These are phyloP conservation scores for Colletotrichum viniferum DNA, from an alignment of 2,329 filamentous ascomycete genomes.

Conservation along the genomic window DNA sequence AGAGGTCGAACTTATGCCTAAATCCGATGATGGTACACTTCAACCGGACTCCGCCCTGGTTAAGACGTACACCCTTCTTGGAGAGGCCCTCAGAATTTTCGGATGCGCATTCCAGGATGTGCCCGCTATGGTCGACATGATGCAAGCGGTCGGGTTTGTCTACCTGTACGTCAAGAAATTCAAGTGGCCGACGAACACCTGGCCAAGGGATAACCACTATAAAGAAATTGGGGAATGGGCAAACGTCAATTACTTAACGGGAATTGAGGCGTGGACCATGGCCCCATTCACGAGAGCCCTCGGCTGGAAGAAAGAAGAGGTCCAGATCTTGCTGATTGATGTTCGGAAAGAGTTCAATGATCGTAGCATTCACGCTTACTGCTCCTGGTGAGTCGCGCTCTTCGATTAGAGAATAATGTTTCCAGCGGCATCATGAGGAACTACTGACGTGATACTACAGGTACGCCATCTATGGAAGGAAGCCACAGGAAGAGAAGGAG, in stretches of 20 bases:
- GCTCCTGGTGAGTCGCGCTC: neutral
- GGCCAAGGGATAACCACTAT: neutral
- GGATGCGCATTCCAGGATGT: neutral
- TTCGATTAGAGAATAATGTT: neutral
- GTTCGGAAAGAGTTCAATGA: neutral
- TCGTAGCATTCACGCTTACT: neutral
- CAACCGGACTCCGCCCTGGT: neutral
- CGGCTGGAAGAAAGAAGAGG: neutral
- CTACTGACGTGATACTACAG: accelerated
- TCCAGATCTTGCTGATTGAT: neutral
- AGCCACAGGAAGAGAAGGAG: accelerated
- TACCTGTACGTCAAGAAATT: neutral
- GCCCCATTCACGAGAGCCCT: neutral
- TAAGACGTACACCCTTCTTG: neutral
- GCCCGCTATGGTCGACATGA: neutral
- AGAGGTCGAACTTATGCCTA: neutral
- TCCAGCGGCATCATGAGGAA: neutral
- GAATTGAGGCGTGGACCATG: neutral
- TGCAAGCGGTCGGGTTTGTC: neutral
- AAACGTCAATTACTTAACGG: neutral
- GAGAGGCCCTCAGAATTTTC: neutral
- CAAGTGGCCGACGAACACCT: neutral
- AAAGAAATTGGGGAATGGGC: neutral
- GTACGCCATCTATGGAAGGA: neutral
- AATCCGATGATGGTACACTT: neutral